phyloP scores from a whole-genome alignment of 2,329 filamentous ascomycete genomes.

The Fusarium falciforme region DNA sequence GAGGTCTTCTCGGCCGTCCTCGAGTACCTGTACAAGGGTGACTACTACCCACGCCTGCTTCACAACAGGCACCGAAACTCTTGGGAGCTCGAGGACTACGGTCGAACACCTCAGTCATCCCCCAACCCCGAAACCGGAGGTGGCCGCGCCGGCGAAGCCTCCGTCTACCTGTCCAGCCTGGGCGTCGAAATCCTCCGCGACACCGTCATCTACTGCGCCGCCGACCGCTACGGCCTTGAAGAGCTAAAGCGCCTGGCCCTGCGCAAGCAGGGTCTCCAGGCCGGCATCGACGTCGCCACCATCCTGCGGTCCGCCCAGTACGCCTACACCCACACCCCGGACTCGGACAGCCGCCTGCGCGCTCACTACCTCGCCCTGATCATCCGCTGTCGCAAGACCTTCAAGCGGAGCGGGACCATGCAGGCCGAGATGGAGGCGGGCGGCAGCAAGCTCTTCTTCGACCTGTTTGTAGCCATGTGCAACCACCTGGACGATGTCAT shows the following conservation, averaged over 20 bases:
- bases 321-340: slow-evolving; percentile 94
- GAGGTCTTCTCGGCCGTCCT: slow-evolving; percentile 94
- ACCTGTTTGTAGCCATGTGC: slow-evolving; percentile 97
- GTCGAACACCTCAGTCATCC: slow-evolving; percentile 58
- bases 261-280: slow-evolving; percentile 94
- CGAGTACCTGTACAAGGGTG: slow-evolving; percentile 97
- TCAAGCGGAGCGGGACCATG: slow-evolving; percentile 98
- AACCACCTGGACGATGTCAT: slow-evolving; percentile 98
- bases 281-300: slow-evolving; percentile 89
- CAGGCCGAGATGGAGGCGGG: slow-evolving; percentile 98
- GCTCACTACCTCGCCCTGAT: slow-evolving; percentile 98
- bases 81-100: slow-evolving; percentile 85
- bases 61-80: slow-evolving; percentile 87
- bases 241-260: slow-evolving; percentile 92
- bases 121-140: slow-evolving; percentile 63
- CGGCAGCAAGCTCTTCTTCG: slow-evolving; percentile 92
- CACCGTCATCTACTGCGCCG: slow-evolving; percentile 94
- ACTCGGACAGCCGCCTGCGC: slow-evolving; percentile 90
- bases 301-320: slow-evolving; percentile 94
- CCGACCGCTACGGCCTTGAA: slow-evolving; percentile 89
- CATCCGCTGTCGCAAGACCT: slow-evolving; percentile 96
- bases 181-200: slow-evolving; percentile 86
- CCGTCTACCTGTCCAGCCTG: slow-evolving; percentile 78
- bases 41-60: slow-evolving; percentile 91
- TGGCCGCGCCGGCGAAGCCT: slow-evolving; percentile 61